Evolutionary conservation across 2,329 filamentous ascomycete genomes (phyloP).

Genomic region (Zymoseptoria tritici): DNA sequence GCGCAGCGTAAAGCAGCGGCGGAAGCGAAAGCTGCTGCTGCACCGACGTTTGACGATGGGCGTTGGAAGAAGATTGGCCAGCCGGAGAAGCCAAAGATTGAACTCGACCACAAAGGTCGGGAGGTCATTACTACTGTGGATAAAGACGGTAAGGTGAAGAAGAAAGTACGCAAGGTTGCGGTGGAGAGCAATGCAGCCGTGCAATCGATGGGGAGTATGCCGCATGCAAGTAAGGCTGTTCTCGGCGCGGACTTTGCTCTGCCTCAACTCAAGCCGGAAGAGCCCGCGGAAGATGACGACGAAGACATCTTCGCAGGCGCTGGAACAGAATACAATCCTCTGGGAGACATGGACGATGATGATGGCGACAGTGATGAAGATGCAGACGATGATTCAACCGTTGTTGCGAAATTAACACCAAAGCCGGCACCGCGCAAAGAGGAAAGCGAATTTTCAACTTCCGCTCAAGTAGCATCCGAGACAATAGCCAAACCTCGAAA

Average conservation of each 20-base stretch:
- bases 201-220: conserved; percentile 15
- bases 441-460: neutral
- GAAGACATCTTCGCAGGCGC: conserved; percentile 58
- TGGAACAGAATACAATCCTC: conserved; percentile 53
- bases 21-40: conserved; percentile 36
- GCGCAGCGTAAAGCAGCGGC: conserved; percentile 44
- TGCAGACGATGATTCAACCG: conserved; percentile 12
- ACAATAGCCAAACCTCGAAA: conserved; percentile 21
- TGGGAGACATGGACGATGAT: conserved; percentile 46
- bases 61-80: conserved; percentile 34
- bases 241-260: conserved; percentile 28
- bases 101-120: conserved; percentile 48
- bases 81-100: conserved; percentile 48
- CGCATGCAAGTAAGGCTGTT: conserved; percentile 24
- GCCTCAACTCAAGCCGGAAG: conserved; percentile 11
- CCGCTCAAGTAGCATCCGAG: neutral
- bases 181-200: conserved; percentile 27
- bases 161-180: conserved; percentile 50
- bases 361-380: conserved; percentile 33
- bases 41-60: conserved; percentile 37
- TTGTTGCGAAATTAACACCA: neutral
- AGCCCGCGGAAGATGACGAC: conserved; percentile 41
- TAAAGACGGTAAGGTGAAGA: conserved; percentile 53
- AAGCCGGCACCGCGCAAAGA: conserved; percentile 1
- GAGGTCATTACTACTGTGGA: conserved; percentile 55